phyloP scores from a whole-genome alignment of 2,329 filamentous ascomycete genomes.

The Cladobotryum mycophilum region DNA sequence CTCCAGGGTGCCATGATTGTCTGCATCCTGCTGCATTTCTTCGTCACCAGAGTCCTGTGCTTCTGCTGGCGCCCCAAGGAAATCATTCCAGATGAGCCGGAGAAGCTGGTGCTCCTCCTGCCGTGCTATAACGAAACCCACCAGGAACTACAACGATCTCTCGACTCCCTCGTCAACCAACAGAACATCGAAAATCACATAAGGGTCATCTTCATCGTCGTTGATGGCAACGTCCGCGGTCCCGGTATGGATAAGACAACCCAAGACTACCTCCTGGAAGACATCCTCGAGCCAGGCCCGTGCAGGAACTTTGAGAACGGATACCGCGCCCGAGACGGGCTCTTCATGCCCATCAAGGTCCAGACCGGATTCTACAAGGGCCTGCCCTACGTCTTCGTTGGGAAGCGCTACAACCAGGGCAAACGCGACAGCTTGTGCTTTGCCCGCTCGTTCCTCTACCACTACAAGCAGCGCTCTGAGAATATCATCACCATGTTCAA shows the following conservation, averaged over 20 bases:
- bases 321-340: conserved; percentile 40
- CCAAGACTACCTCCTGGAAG: conserved; percentile 39
- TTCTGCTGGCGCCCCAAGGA: conserved; percentile 26
- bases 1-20: conserved; percentile 37
- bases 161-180: conserved; percentile 41
- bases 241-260: conserved; percentile 43
- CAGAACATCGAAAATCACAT: conserved; percentile 36
- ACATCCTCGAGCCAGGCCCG: conserved; percentile 35
- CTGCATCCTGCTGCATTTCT: conserved; percentile 27
- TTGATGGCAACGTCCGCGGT: conserved; percentile 41
- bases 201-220: conserved; percentile 40
- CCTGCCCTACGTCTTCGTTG: conserved; percentile 40
- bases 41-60: conserved; percentile 26
- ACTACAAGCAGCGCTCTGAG: conserved; percentile 38
- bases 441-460: conserved; percentile 42
- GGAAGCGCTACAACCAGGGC: conserved; percentile 44
- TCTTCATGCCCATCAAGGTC: conserved; percentile 40
- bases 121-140: conserved; percentile 45
- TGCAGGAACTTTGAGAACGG: conserved; percentile 33
- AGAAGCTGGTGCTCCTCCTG: conserved; percentile 39
- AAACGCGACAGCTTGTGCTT: conserved; percentile 45
- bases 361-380: conserved; percentile 39
- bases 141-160: conserved; percentile 37
- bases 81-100: conserved; percentile 30
- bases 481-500: conserved; percentile 41